Conservation (phyloP, 1,284 basidiomycete species). For the Inonotus obliquus region DNA sequence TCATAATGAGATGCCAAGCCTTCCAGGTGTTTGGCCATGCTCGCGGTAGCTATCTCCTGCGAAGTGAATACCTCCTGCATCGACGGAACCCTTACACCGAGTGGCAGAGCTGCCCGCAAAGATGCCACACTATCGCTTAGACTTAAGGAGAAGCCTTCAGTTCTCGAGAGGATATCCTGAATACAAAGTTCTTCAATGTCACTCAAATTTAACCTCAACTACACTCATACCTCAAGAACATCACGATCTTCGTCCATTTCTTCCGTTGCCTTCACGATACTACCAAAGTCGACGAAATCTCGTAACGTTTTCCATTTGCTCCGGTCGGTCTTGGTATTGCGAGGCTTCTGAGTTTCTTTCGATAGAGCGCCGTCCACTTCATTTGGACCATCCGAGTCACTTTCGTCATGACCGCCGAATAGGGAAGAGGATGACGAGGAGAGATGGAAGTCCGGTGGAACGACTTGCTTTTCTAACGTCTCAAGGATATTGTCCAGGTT, state of each 20-base stretch:
- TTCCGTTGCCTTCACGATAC: slow-evolving; percentile 69
- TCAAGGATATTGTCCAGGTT: slow-evolving; percentile 67
- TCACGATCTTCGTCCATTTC: slow-evolving; percentile 63
- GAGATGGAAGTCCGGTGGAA: slow-evolving; percentile 72
- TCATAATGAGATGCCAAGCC: slow-evolving; percentile 68
- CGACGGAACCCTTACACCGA: slow-evolving; percentile 32
- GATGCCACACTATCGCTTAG: slow-evolving; percentile 48
- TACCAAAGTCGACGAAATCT: slow-evolving; percentile 77
- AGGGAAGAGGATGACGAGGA: slow-evolving; percentile 61
- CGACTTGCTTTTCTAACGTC: slow-evolving; percentile 60
- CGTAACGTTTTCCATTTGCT: slow-evolving; percentile 72
- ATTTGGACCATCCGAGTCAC: slow-evolving; percentile 23
- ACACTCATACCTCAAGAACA: slow-evolving; percentile 58
- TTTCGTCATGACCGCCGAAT: slow-evolving; percentile 66
- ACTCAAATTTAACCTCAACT: not conserved
- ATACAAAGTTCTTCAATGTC: not conserved
- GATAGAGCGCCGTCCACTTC: not conserved
- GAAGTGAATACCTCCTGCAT: slow-evolving; percentile 46
- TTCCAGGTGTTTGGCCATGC: slow-evolving; percentile 71
- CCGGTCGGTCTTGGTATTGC: slow-evolving; percentile 38
- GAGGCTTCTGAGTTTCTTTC: slow-evolving; percentile 10
- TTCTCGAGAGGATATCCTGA: slow-evolving; percentile 57
- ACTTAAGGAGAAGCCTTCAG: slow-evolving; percentile 61
- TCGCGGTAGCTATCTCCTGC: slow-evolving; percentile 52
- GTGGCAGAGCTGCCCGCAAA: slow-evolving; percentile 50